Evolutionary conservation across 179 eudicot genomes (phyloP), one percentile per base, ranked within the genome.

Genomic region (Beta macrorhiza): DNA sequence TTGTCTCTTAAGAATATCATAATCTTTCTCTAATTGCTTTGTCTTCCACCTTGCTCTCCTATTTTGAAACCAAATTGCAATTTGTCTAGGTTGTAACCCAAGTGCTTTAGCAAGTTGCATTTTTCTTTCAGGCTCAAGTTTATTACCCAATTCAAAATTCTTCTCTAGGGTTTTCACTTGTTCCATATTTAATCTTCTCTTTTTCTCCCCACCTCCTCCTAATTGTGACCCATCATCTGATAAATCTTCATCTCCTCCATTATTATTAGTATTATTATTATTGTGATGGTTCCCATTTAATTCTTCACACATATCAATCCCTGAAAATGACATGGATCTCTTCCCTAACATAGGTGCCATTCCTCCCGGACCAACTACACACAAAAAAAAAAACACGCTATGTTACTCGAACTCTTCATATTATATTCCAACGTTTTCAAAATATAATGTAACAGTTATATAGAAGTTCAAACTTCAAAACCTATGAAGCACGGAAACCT

Each of bases 41-140:
- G 98, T 94, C 82, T 94, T 94, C 93, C 97, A 94, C 61, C 98
- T 86, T 3, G 98, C 98, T 82, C 98, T 88, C 73, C 98, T 87
- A 75, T 94, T 94, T 77, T 94, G 98, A 65, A 94, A 94, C 98
- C 98, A 94, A 61, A 94, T 93, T 0, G 98, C 98, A 57, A 94
- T 87, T 73, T 94, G 98, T 53, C 97, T 91, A 0, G 98, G 98
- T 78, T 94, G 97, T 22, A 94, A 88, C 1, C 97, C 97, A 77
- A 94, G 93, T 25, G 92, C 94, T 68, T 91, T 89, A 72, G 98
- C 97, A 67, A 94, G 79, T 89, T 94, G 97, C 88, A 94, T 82
- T 87, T 94, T 94, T 84, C 98, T 87, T 77, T 94, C 97, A 7
- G 98, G 98, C 61, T 94, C 98, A 61, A 94, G 97, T 86, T 94